Evolutionary conservation across 164 flowering plant species (phyloP).

Genomic region (Stephania yunnanensis): DNA sequence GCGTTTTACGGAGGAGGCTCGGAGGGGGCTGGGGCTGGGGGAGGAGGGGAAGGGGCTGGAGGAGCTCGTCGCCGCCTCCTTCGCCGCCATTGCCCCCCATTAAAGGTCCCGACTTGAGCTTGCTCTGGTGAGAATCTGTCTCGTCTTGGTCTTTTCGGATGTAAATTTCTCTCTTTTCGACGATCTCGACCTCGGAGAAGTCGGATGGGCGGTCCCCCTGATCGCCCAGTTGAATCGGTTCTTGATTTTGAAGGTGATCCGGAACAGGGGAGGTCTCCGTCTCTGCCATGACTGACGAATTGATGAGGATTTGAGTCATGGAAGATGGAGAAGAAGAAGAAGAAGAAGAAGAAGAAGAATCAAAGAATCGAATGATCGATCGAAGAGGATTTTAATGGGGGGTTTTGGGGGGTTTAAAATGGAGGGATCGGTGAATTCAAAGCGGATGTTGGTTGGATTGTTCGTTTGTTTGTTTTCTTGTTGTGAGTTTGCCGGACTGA

Average conservation of each 20-base stretch:
- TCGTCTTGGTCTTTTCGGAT: neutral
- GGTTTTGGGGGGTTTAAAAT: no score
- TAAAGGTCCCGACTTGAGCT: neutral
- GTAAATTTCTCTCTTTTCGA: conserved; percentile 8
- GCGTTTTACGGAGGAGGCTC: conserved; percentile 17
- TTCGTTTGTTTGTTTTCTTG: no score
- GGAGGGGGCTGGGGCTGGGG: conserved; percentile 54
- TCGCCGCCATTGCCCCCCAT: neutral
- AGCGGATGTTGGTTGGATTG: no score
- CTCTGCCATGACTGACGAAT: neutral
- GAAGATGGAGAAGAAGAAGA: neutral
- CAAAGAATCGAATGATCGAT: no score
- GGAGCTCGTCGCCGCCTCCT: conserved; percentile 3
- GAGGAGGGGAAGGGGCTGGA: conserved; percentile 33
- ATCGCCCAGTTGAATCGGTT: neutral
- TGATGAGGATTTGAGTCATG: neutral
- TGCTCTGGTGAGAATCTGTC: neutral
- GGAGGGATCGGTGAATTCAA: neutral
- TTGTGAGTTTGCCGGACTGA: no score
- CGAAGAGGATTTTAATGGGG: no score
- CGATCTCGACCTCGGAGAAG: conserved; percentile 13
- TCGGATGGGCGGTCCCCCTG: neutral
- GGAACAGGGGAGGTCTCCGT: neutral
- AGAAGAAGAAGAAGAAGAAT: neutral
- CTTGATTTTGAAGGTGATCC: neutral